phyloP scores from a whole-genome alignment of 2,329 filamentous ascomycete genomes.

The Seiridium unicorne region DNA sequence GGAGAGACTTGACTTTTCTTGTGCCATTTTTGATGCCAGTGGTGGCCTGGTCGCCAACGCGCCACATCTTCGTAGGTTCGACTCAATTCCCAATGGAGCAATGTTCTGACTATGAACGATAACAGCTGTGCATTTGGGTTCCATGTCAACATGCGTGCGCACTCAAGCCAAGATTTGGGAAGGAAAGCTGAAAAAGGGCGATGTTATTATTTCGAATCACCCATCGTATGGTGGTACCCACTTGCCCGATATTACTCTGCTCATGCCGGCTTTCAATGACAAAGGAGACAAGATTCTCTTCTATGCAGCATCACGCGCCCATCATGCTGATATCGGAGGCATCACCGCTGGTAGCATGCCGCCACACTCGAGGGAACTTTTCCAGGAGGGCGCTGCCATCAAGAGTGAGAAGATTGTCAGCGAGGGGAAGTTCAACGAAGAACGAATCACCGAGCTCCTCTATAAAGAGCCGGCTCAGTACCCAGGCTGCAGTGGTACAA shows the following conservation, averaged over 20 bases:
- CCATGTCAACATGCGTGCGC: constrained; percentile 80
- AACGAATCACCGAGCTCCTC: constrained; percentile 66
- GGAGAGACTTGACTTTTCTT: constrained; percentile 80
- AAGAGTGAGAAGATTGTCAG: constrained; percentile 67
- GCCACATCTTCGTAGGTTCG: constrained; percentile 60
- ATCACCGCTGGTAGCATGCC: constrained; percentile 77
- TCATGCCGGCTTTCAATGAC: constrained; percentile 72
- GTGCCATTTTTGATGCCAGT: constrained; percentile 74
- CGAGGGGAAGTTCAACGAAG: constrained; percentile 72
- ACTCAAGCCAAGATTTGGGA: constrained; percentile 80
- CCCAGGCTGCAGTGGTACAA: constrained; percentile 69
- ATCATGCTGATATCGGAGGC: constrained; percentile 80
- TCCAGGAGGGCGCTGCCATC: constrained; percentile 57
- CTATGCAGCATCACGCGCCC: constrained; percentile 76
- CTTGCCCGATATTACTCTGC: constrained; percentile 77
- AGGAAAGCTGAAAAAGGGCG: constrained; percentile 73
- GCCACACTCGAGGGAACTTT: constrained; percentile 59
- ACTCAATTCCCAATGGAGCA: neutral
- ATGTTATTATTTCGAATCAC: constrained; percentile 82
- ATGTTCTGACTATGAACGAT: neutral
- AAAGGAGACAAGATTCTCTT: constrained; percentile 71
- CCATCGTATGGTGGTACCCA: constrained; percentile 83
- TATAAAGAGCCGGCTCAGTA: constrained; percentile 69
- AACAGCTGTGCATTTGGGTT: constrained; percentile 69
- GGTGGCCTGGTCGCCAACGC: constrained; percentile 78